A percentile compares a stretch with the other conserved stretches of the same genome.
Conservation (phyloP, 2,329 filamentous ascomycete genomes). For the Ceratocystis colombiana region DNA sequence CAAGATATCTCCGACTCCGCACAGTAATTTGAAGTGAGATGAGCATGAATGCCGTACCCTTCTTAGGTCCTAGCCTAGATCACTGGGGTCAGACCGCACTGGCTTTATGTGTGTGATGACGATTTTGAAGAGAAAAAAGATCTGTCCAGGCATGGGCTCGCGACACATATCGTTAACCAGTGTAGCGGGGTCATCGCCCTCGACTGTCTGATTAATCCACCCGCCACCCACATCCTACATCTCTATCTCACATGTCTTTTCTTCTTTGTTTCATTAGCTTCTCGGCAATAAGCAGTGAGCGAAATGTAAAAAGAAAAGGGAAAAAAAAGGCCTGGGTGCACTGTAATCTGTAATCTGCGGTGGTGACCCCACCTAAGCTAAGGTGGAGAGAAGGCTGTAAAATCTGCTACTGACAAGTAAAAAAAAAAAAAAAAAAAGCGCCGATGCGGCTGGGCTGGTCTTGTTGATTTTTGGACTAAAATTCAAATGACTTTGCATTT, state of each 20-base stretch:
- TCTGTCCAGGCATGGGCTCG: too few relatives aligned
- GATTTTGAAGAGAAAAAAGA: too few relatives aligned
- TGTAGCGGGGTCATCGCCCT: too few relatives aligned
- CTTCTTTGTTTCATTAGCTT: neutral
- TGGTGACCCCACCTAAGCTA: neutral
- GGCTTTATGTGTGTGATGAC: too few relatives aligned
- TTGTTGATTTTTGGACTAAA: neutral
- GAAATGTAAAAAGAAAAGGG: neutral
- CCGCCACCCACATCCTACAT: neutral
- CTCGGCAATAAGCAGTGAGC: neutral
- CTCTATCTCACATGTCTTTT: neutral
- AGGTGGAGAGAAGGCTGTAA: neutral
- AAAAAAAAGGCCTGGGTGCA: neutral
- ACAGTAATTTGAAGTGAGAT: neutral
- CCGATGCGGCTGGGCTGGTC: constrained; percentile 10
- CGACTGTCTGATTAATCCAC: neutral
- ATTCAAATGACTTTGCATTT: neutral
- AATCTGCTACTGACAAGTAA: neutral
- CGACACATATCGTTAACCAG: too few relatives aligned
- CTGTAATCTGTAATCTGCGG: neutral
- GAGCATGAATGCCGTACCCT: neutral
- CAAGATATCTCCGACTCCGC: constrained; percentile 6
- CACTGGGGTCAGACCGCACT: neutral
- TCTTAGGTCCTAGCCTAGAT: neutral
- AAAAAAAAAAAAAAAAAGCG: neutral